These are phyloP conservation scores for Hyphochytrium catenoides DNA, from an alignment of 352 stramenopile species.

Conservation along the genomic window DNA sequence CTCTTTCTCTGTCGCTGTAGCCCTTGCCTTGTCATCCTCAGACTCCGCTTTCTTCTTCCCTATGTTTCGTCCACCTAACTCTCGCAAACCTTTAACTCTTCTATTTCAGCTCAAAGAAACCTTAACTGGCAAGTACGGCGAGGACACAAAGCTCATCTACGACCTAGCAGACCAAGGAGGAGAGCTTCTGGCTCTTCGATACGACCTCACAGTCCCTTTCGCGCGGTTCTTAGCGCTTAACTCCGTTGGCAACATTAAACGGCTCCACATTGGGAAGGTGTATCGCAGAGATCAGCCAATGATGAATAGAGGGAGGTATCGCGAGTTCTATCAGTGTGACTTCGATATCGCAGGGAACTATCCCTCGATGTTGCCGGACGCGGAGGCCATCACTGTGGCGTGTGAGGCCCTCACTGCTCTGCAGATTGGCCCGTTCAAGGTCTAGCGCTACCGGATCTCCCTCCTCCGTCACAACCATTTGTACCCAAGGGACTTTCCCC, in stretches of 20 bases:
- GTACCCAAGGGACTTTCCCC: too few species aligned
- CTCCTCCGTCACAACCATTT: too few species aligned
- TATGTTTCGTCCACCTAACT: too few species aligned
- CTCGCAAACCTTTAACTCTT: too few species aligned
- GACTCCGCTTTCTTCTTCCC: too few species aligned
- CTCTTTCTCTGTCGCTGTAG: too few species aligned
- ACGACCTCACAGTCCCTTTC: slow-evolving; percentile 96
- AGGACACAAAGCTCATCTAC: slow-evolving; percentile 98
- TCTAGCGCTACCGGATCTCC: too few species aligned
- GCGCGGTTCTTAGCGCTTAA: slow-evolving; percentile 92
- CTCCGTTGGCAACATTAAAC: slow-evolving; percentile 92
- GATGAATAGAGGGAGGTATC: slow-evolving; percentile 79
- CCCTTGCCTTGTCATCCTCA: too few species aligned
- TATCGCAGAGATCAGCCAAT: slow-evolving; percentile 88
- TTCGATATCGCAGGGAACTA: slow-evolving; percentile 93
- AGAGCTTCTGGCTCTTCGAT: slow-evolving; percentile 76
- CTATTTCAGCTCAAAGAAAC: slow-evolving; percentile 95
- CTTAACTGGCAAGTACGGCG: slow-evolving; percentile 95
- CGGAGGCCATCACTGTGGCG: slow-evolving; percentile 84
- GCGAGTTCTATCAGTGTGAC: slow-evolving; percentile 99
- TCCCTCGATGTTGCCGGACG: slow-evolving; percentile 83
- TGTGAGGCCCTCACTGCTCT: slow-evolving; percentile 71
- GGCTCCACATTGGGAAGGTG: slow-evolving; percentile 91
- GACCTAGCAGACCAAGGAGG: slow-evolving; percentile 93
- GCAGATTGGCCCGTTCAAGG: slow-evolving; percentile 67